These are phyloP conservation scores for Ramaria rubella DNA, from an alignment of 768 basidiomycete genomes.

Conservation along the genomic window DNA sequence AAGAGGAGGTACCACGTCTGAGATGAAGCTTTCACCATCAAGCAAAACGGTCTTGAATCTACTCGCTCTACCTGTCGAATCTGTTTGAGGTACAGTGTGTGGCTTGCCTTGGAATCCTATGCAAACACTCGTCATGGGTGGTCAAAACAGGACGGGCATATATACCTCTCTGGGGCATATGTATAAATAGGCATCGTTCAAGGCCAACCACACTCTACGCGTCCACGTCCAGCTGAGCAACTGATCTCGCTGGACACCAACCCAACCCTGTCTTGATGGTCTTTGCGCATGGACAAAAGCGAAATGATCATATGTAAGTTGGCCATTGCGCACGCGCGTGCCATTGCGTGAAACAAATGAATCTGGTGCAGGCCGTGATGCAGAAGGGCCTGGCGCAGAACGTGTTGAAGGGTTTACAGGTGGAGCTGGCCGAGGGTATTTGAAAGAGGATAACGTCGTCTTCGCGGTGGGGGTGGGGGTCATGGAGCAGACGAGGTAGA, in stretches of 20 bases:
- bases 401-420: background rate
- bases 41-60: background rate
- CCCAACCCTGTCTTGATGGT: background rate
- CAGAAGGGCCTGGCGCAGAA: background rate
- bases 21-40: background rate
- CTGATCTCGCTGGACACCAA: conserved; percentile 6
- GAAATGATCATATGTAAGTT: background rate
- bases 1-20: conserved; percentile 5
- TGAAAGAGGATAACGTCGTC: conserved; percentile 7
- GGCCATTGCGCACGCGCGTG: background rate
- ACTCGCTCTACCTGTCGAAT: background rate
- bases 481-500: background rate
- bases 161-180: background rate
- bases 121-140: background rate
- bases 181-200: background rate
- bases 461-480: background rate
- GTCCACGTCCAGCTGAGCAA: conserved; percentile 7
- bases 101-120: background rate
- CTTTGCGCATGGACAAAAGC: background rate
- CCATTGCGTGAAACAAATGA: background rate
- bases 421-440: conserved; percentile 4
- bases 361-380: background rate
- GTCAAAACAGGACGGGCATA: background rate
- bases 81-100: background rate
- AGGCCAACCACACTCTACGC: conserved; percentile 1